Evolutionary conservation across 1,284 basidiomycete species (phyloP), one percentile per base, ranked within the genome.

Genomic region (Ceratobasidium sp.): DNA sequence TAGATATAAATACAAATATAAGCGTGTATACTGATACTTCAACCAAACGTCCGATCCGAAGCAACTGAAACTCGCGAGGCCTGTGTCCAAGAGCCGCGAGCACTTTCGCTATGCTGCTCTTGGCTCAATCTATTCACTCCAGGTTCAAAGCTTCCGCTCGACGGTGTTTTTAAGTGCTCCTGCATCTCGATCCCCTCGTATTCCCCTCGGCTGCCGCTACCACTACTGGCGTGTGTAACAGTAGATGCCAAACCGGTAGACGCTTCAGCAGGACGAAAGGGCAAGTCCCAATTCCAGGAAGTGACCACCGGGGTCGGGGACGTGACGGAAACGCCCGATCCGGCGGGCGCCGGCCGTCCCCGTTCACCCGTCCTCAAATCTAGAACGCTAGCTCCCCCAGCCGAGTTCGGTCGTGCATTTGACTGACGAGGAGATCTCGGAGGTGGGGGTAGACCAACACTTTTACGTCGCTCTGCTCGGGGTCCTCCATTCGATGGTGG

Each of bases 41-140:
- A 69, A 55, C 64, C 64, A 57, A 69, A 69, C 12, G 64, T 69
- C 52, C 64, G 18, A 50, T 69, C 64, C 5, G 64, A 69, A 18
- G 64, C 36, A 36, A 57, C 46, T 23, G 64, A 69, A 9, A 21
- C 52, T 9, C 64, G 32, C 18, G 52, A 55, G 10, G 52, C 39
- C 52, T 26, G 34, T 14, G 64, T n/a, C 64, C 64, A 55, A 43
- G 64, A 67, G 21, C 32, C 32, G 18, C 50, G 50, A 67, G 52
- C 34, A n/a, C 52, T 36, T 9, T 36, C 48, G 26, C 53, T 34
- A 32, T 34, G 28, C 43, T 65, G 39, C 43, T 46, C 62, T 10
- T 55, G 64, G 41, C 50, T 69, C 26, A 28, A 21, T n/a, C 48
- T 36, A 43, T 28, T 3, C n/a, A 14, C 3, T 23, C 32, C 64